Conservation (phyloP, 225 moss, liverwort and hornwort species). For the Pseudisothecium myosuroides region DNA sequence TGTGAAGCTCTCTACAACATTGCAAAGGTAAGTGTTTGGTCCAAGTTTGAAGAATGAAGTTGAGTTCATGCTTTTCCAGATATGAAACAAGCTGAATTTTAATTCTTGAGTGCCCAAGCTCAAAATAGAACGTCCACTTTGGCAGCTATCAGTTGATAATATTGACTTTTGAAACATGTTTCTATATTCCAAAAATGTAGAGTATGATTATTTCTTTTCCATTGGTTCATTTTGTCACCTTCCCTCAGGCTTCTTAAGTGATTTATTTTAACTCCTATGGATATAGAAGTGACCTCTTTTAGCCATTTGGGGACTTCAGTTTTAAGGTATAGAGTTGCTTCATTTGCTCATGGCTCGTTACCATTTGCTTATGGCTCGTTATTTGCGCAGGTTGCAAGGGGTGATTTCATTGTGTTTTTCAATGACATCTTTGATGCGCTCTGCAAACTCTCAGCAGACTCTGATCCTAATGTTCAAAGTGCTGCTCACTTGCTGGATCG, state of each 20-base stretch:
- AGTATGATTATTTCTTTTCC: neutral
- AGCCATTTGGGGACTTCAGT: neutral
- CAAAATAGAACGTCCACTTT: neutral
- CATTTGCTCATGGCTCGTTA: neutral
- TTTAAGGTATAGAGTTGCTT: neutral
- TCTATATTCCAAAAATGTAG: neutral
- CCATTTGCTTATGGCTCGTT: neutral
- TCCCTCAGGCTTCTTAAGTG: neutral
- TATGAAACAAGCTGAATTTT: neutral
- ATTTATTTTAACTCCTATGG: neutral
- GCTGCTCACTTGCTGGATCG: conserved; percentile 55
- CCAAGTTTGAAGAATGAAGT: neutral
- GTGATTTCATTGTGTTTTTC: conserved; percentile 56
- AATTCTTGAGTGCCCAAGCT: neutral
- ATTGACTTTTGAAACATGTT: neutral
- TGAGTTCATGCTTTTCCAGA: neutral
- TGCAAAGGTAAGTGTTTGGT: conserved; percentile 28
- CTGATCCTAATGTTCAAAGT: conserved; percentile 51
- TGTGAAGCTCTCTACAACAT: conserved; percentile 65
- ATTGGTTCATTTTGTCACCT: neutral
- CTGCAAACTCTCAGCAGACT: conserved; percentile 59
- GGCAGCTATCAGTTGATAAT: neutral
- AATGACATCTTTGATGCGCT: conserved; percentile 65
- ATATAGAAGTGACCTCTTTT: neutral
- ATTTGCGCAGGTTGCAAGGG: conserved; percentile 41